These are phyloP conservation scores for Pelargonium citronellum DNA, from an alignment of 441 rosid species.

Conservation along the genomic window DNA sequence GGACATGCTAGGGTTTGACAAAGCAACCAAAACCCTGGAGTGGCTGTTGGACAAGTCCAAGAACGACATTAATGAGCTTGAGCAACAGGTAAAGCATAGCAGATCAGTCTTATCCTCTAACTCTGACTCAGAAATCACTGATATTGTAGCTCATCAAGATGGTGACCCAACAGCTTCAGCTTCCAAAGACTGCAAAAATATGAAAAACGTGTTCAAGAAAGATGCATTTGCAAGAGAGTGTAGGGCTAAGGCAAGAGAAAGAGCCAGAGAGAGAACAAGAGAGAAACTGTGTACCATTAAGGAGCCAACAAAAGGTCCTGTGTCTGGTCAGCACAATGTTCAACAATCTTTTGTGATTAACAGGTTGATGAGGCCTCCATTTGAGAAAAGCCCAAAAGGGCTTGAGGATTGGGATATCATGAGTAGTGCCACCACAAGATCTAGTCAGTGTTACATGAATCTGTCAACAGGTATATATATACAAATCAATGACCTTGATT, in stretches of 20 bases:
- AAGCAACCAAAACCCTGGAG: constrained; percentile 70
- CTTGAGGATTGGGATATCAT: no score
- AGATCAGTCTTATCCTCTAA: neutral
- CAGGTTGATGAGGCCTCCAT: no score
- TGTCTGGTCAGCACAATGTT: no score
- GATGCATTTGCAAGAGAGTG: constrained; percentile 30
- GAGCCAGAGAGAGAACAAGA: constrained; percentile 47
- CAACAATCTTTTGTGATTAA: no score
- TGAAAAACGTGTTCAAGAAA: constrained; percentile 20
- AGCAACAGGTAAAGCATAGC: constrained; percentile 11
- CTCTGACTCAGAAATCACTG: constrained; percentile 16
- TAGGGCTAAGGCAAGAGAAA: constrained; percentile 51
- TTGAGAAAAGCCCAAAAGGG: no score
- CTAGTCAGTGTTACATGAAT: no score
- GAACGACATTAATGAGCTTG: constrained; percentile 46
- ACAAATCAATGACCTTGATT: no score
- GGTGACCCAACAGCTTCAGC: neutral
- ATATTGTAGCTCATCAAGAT: neutral
- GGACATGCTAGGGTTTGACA: constrained; percentile 70
- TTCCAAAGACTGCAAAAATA: constrained; percentile 22
- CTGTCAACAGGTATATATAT: no score
- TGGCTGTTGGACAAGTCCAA: constrained; percentile 65
- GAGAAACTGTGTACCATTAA: constrained; percentile 26
- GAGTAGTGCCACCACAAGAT: no score
- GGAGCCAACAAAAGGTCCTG: no score